Percentiles rank a stretch among this genome's conserved stretches.
Evolutionary conservation across 495 filamentous ascomycete genomes (phyloP).

Genomic region (Penicillium malachiteum): DNA sequence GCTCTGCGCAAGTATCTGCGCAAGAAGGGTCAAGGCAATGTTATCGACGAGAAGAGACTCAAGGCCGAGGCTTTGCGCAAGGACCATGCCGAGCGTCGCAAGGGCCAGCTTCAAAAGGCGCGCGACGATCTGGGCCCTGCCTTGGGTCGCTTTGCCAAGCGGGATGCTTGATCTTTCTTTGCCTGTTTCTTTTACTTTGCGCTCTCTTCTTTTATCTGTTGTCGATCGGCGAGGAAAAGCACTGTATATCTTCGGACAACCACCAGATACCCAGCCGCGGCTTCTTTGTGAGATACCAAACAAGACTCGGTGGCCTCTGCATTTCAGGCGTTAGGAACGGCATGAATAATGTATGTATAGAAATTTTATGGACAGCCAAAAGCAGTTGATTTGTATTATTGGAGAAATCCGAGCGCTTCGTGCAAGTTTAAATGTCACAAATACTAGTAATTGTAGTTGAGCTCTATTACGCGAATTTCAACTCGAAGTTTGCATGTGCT

Average conservation of each 20-base stretch:
- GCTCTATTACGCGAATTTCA: too few relatives aligned
- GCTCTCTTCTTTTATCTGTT: neutral
- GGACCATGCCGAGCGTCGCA: slow-evolving; percentile 58
- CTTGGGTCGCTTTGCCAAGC: slow-evolving; percentile 66
- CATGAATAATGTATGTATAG: slow-evolving; percentile 22
- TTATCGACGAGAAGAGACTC: slow-evolving; percentile 83
- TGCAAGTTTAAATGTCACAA: too few relatives aligned
- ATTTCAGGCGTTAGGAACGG: slow-evolving; percentile 33
- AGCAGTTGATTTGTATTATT: slow-evolving; percentile 17
- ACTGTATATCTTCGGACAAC: slow-evolving; percentile 4
- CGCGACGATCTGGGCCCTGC: slow-evolving; percentile 68
- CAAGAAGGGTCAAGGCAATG: slow-evolving; percentile 85
- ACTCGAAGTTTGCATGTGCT: too few relatives aligned
- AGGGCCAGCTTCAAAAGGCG: slow-evolving; percentile 61
- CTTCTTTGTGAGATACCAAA: slow-evolving; percentile 18
- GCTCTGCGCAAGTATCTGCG: slow-evolving; percentile 80
- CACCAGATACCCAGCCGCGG: slow-evolving; percentile 28
- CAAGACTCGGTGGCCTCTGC: slow-evolving; percentile 22
- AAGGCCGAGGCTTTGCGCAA: slow-evolving; percentile 67
- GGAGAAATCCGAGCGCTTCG: neutral
- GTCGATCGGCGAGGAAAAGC: neutral
- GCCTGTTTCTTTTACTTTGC: slow-evolving; percentile 12
- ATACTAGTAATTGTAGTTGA: too few relatives aligned
- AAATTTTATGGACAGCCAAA: slow-evolving; percentile 20
- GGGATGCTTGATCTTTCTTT: slow-evolving; percentile 27